Base-by-base conservation (phyloP, 75 land plant genomes). In the Cryptomeria japonica region DNA sequence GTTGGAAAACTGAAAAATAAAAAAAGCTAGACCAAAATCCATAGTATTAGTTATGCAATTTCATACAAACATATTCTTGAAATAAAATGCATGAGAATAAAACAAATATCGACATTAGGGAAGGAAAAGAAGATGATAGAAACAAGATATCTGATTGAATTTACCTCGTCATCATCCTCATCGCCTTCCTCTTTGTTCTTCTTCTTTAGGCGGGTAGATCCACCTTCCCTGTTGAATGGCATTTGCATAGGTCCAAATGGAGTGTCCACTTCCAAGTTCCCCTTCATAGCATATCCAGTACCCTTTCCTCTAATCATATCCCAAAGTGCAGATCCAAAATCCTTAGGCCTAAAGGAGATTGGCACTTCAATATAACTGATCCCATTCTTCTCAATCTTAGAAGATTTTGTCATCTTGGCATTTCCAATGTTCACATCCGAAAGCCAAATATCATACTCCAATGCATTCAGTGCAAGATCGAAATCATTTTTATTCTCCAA, bases 311-410 rank as follows among this genome's bases (percentile, higher is more conserved):
- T 89, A 31, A 97, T 96, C 92, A 97, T 95, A 70, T 93, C 97
- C 99, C 99, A 97, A n/a, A 97, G 89, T 41, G 97, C 97, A 84
- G 93, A 93, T 19, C 99, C 99, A 86, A 94, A 96, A 87, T 97
- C 99, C 90, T 92, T 96, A 28, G 99, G 99, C 87, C 94, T 91
- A 85, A 96, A 95, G 25, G 97, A 91, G 87, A 96, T 91, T 19
- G 98, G 98, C 18, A 96, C 13, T 32, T 92, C 90, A 39, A 95
- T 77, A 13, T 77, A 84, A 31, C 93, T 93, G 44, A 90, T 88
- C 15, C 93, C 97, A 80, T 92, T 89, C 53, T 91, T 91, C 1
- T 86, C 92, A 78, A 95, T 76, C 72, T 86, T 89, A 1, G 93
- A 58, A 61, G 96, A 89, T 87, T 95, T 75, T 10, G 61, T 28